Conservation (phyloP, 2,329 filamentous ascomycete genomes). For the Fusarium poae region DNA sequence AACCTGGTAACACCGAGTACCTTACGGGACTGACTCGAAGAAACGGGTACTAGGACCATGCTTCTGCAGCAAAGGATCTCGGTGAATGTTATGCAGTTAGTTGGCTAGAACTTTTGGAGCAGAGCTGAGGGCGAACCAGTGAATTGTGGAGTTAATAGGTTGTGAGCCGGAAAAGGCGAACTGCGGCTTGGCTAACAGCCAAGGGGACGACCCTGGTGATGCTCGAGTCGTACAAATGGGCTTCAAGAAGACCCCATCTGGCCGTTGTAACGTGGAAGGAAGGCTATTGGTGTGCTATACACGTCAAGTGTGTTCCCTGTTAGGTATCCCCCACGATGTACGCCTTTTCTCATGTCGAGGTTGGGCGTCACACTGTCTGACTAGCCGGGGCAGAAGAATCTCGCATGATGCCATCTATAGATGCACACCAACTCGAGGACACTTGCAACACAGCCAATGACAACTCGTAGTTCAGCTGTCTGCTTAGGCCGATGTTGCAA, state of each 20-base stretch:
- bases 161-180: slow-evolving; percentile 23
- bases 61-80: not conserved
- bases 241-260: not conserved
- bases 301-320: not conserved
- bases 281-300: slow-evolving; percentile 12
- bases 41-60: slow-evolving; percentile 4
- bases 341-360: not conserved
- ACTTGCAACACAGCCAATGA: slow-evolving; percentile 1
- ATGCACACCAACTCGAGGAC: not conserved
- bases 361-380: not conserved
- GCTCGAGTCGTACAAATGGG: not conserved
- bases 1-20: not conserved
- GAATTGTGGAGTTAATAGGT: slow-evolving; percentile 23
- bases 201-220: not conserved
- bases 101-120: slow-evolving; percentile 18
- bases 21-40: not conserved
- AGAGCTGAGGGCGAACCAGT: not conserved
- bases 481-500: slow-evolving; percentile 19
- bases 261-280: slow-evolving; percentile 25
- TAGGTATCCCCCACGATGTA: not conserved
- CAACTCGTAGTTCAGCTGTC: not conserved
- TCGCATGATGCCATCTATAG: slow-evolving; percentile 10
- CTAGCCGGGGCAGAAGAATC: slow-evolving; percentile 2
- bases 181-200: slow-evolving; percentile 7
- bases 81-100: slow-evolving; percentile 11